Evolutionary conservation across 176 grass and related monocot species (phyloP).

Genomic region (Juncus inflexus): DNA sequence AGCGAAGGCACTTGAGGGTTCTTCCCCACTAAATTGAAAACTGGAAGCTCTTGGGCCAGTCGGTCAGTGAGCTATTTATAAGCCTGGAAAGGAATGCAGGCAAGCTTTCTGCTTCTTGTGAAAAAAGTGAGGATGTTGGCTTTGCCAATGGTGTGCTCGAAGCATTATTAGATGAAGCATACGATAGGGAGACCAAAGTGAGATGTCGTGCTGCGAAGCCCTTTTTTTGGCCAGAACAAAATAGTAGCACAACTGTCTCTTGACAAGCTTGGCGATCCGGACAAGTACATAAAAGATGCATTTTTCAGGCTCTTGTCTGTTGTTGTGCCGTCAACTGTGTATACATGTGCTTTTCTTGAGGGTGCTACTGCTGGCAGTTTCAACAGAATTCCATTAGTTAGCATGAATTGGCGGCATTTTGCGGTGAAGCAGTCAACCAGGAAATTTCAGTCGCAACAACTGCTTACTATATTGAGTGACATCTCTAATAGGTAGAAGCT

Average conservation of each 20-base stretch:
- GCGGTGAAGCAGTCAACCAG: constrained; percentile 72
- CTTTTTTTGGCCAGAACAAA: constrained; percentile 58
- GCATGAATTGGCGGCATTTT: constrained; percentile 71
- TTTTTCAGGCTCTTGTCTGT: constrained; percentile 73
- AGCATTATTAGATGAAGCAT: constrained; percentile 72
- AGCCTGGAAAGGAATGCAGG: too few relatives aligned
- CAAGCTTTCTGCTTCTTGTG: constrained; percentile 33
- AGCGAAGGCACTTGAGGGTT: constrained; percentile 46
- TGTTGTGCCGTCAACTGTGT: constrained; percentile 63
- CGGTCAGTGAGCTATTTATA: constrained; percentile 44
- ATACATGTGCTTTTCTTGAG: constrained; percentile 66
- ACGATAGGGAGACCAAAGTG: constrained; percentile 79
- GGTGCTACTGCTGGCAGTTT: constrained; percentile 33
- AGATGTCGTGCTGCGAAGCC: constrained; percentile 80
- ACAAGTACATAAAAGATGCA: constrained; percentile 55
- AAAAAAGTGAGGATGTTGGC: constrained; percentile 38
- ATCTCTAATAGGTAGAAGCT: constrained; percentile 86
- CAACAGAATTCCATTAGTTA: constrained; percentile 33
- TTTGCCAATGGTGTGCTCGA: constrained; percentile 55
- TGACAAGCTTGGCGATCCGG: constrained; percentile 95
- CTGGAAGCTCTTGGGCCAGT: constrained; percentile 68
- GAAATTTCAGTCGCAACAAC: constrained; percentile 85
- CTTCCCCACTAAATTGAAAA: constrained; percentile 58
- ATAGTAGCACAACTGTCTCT: constrained; percentile 55
- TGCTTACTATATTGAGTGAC: constrained; percentile 90